Conservation (phyloP, 495 filamentous ascomycete genomes). For the Talaromyces liani region DNA sequence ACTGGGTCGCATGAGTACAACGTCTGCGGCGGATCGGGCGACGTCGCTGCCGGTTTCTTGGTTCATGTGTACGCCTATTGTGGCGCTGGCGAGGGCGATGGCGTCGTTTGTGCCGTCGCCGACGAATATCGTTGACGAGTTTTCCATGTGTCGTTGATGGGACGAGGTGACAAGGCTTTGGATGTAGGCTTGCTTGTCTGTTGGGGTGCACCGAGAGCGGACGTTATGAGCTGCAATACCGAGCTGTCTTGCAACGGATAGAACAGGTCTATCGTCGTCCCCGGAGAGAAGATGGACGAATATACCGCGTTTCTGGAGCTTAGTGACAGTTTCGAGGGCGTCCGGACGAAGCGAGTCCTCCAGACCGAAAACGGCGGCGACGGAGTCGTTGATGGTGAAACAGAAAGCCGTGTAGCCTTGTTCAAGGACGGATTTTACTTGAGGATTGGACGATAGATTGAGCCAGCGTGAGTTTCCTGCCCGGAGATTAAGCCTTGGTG, state of each 20-base stretch:
- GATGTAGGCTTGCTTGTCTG: slow-evolving; percentile 58
- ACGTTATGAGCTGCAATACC: slow-evolving; percentile 42
- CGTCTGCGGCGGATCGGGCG: slow-evolving; percentile 60
- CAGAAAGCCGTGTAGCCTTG: slow-evolving; percentile 55
- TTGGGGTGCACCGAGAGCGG: slow-evolving; percentile 45
- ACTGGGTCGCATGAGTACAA: slow-evolving; percentile 54
- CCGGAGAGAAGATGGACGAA: slow-evolving; percentile 60
- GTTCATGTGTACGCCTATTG: slow-evolving; percentile 64
- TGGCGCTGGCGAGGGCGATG: slow-evolving; percentile 62
- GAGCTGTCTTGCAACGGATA: slow-evolving; percentile 42
- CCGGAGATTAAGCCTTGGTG: slow-evolving; percentile 28
- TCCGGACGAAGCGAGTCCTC: slow-evolving; percentile 52
- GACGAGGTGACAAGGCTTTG: slow-evolving; percentile 23
- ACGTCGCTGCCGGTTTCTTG: slow-evolving; percentile 46
- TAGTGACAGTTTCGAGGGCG: slow-evolving; percentile 36
- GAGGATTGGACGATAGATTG: slow-evolving; percentile 20
- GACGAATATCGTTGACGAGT: slow-evolving; percentile 51
- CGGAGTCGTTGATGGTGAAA: slow-evolving; percentile 42
- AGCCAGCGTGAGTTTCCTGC: slow-evolving; percentile 65
- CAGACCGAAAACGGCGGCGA: slow-evolving; percentile 54
- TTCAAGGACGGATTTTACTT: slow-evolving; percentile 35
- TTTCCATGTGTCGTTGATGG: slow-evolving; percentile 9
- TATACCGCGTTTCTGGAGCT: slow-evolving; percentile 49
- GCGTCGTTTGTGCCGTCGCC: slow-evolving; percentile 83
- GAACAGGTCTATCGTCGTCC: slow-evolving; percentile 56